Evolutionary conservation across 2,329 filamentous ascomycete species (phyloP), one percentile per base, ranked within the genome.

Genomic region (Clonostachys sp.): DNA sequence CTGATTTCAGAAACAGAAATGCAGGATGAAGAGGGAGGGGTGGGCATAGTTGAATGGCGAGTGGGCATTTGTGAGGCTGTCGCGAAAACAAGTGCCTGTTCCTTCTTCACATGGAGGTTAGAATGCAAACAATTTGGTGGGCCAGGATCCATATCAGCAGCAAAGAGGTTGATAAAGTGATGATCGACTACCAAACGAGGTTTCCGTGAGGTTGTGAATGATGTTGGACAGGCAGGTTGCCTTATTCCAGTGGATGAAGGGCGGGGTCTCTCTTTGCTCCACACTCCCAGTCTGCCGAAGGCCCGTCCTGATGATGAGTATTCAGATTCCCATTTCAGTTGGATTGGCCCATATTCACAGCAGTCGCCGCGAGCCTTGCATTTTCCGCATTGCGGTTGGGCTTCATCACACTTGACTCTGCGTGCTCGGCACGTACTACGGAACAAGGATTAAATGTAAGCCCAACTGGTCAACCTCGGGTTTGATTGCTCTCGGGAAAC

Each of bases 391-490:
- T 46, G 16, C 30, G 47, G 47, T 10, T 40, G 38, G 10, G 47
- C 38, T 20, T 49, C 47, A 36, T 51, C 50, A 40, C 50, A 51
- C n/a, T 49, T 51, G 39, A 51, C 47, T 34, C 47, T 51, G 14
- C 50, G 50, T 13, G 45, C 33, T 16, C 50, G 47, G 24, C 50
- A 51, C 12, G 42, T 42, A 20, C 45, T 59, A 51, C n/a, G 3
- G 14, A 35, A 35, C n/a, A 12, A 24, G n/a, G 35, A 33, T n/a
- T n/a, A 10, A 6, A 24, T 34, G 36, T 16, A 36, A n/a, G 9
- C 17, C 14, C 14, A 36, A 18, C 35, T 34, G 14, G 24, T 30
- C 9, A 30, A 30, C 9, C 24, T 30, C 9, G 24, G 24, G 24
- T 30, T 30, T 30, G 24, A 30, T 30, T 10, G 24, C 24, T 30